Evolutionary conservation across 371 early-diverging fungal genomes (phyloP).

Genomic region (Smittium mucronatum): DNA sequence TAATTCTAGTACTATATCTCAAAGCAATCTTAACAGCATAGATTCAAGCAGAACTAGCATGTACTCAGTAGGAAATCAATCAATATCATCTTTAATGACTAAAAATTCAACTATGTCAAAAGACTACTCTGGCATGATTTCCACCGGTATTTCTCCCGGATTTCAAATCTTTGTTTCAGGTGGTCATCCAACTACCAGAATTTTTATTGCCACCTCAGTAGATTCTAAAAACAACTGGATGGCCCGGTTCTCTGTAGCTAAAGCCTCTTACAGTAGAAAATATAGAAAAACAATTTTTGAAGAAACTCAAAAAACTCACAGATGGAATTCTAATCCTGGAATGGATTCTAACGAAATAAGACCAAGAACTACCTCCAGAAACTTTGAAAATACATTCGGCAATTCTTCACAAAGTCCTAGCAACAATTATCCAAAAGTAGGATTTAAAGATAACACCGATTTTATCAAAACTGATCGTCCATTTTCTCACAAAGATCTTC

Average conservation of each 20-base stretch:
- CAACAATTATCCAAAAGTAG: neutral
- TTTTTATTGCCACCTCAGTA: conserved; percentile 36
- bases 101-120: conserved; percentile 35
- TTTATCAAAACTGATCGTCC: neutral
- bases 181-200: conserved; percentile 29
- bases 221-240: conserved; percentile 37
- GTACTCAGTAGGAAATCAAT: conserved; percentile 34
- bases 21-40: conserved; percentile 31
- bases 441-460: neutral
- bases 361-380: neutral
- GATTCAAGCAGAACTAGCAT: conserved; percentile 28
- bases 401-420: neutral
- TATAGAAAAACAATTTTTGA: neutral
- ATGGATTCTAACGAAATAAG: neutral
- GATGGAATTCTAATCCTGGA: neutral
- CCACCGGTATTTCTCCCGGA: conserved; percentile 32
- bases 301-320: conserved; percentile 5
- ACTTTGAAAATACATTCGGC: neutral
- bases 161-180: conserved; percentile 38
- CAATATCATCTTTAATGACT: conserved; percentile 38
- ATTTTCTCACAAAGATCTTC: neutral
- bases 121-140: conserved; percentile 35
- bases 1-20: conserved; percentile 36
- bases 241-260: conserved; percentile 35
- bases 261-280: conserved; percentile 26